Evolutionary conservation across 306 rosid species (phyloP).

Genomic region (Cicer yamashitae): DNA sequence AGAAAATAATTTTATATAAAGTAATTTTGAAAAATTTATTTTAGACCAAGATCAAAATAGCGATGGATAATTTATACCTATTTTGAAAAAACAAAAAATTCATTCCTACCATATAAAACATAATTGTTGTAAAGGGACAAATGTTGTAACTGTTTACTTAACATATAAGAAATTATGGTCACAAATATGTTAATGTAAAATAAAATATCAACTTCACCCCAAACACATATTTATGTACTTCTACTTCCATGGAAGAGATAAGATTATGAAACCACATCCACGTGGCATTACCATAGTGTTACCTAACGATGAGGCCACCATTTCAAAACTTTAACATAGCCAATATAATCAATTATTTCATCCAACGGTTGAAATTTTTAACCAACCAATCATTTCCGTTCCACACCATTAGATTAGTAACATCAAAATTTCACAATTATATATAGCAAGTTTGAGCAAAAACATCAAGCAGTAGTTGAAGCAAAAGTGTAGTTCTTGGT

Average conservation of each 20-base stretch:
- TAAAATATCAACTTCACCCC: conserved; percentile 42
- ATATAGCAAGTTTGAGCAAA: conserved; percentile 40
- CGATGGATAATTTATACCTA: too few relatives aligned
- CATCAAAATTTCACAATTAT: conserved; percentile 37
- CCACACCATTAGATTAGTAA: conserved; percentile 45
- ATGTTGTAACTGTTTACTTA: background rate
- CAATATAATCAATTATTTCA: conserved; percentile 38
- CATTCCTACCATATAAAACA: background rate
- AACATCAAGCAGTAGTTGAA: conserved; percentile 30
- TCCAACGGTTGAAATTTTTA: conserved; percentile 44
- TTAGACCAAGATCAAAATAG: too few relatives aligned
- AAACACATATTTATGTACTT: conserved; percentile 54
- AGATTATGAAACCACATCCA: conserved; percentile 51
- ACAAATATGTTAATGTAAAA: conserved; percentile 20
- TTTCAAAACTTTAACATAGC: conserved; percentile 50
- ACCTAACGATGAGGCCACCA: conserved; percentile 58
- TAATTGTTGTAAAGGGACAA: conserved; percentile 30
- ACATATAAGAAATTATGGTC: conserved; percentile 36
- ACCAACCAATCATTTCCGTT: conserved; percentile 31
- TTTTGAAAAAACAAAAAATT: background rate
- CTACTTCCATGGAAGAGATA: conserved; percentile 45
- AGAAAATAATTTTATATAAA: too few relatives aligned
- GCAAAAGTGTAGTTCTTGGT: background rate
- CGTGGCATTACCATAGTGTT: conserved; percentile 60
- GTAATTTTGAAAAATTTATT: too few relatives aligned